Percentiles rank a stretch among this genome's conserved stretches.
phyloP scores from a whole-genome alignment of 2,329 filamentous ascomycete species.

The Fragosphaeria purpurea region DNA sequence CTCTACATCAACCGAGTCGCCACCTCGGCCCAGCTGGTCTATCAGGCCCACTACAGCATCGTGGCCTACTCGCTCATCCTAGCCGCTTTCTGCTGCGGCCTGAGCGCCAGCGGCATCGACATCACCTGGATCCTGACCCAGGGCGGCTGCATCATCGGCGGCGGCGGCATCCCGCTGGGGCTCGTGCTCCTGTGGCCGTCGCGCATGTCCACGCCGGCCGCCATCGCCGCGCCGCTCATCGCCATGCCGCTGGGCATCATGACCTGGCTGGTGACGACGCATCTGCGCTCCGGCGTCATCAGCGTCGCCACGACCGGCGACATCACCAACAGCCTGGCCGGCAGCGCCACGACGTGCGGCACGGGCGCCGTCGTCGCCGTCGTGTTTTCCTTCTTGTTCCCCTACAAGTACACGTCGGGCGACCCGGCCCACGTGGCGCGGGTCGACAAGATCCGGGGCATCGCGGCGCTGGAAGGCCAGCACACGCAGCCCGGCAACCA shows the following conservation, averaged over 20 bases:
- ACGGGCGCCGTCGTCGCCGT: constrained; percentile 24
- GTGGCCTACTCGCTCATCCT: constrained; percentile 23
- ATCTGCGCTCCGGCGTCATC: constrained; percentile 23
- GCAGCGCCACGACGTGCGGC: constrained; percentile 26
- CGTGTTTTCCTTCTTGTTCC: constrained; percentile 23
- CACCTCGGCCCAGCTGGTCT: constrained; percentile 16
- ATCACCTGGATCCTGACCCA: constrained; percentile 30
- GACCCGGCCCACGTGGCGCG: constrained; percentile 1
- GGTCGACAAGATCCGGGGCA: constrained; percentile 9
- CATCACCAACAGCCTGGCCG: constrained; percentile 27
- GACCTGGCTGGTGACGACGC: constrained; percentile 28
- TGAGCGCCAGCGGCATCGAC: constrained; percentile 26
- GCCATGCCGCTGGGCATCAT: constrained; percentile 23
- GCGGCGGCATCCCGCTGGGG: constrained; percentile 26
- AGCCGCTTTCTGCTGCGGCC: constrained; percentile 24
- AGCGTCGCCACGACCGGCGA: constrained; percentile 26
- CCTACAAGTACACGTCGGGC: constrained; percentile 14
- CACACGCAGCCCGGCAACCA: neutral
- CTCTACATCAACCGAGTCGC: constrained; percentile 24
- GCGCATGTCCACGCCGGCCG: constrained; percentile 25
- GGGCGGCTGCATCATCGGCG: constrained; percentile 29
- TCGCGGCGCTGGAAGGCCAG: constrained; percentile 3
- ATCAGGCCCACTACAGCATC: constrained; percentile 24
- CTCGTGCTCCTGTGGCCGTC: constrained; percentile 27
- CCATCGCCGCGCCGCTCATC: constrained; percentile 24